These are phyloP conservation scores for Cercospora citrullina DNA, from an alignment of 2,329 filamentous ascomycete species.

Conservation along the genomic window DNA sequence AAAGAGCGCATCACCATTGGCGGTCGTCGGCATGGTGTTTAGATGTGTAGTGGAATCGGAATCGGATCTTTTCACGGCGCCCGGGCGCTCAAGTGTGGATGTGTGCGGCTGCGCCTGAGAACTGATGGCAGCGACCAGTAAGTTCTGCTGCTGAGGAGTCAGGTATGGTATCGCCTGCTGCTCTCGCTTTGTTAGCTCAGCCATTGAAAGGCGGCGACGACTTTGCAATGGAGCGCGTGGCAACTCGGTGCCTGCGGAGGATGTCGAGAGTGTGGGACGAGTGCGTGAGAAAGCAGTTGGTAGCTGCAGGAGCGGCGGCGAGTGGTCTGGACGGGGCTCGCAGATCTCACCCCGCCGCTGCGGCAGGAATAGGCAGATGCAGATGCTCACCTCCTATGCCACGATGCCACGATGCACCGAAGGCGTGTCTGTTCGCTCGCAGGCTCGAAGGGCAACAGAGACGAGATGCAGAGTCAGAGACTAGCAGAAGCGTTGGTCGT, in stretches of 20 bases:
- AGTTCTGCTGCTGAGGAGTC: conserved; percentile 46
- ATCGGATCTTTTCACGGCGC: conserved; percentile 13
- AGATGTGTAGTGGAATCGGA: conserved; percentile 16
- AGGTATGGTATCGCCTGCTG: conserved; percentile 45
- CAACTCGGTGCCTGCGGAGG: neutral
- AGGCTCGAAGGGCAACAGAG: neutral
- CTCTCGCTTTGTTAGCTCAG: conserved; percentile 21
- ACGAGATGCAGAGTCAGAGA: neutral
- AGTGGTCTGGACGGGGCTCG: neutral
- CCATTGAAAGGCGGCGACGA: conserved; percentile 15
- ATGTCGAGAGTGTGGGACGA: neutral
- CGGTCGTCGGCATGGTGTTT: conserved; percentile 28
- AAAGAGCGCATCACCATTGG: conserved; percentile 29
- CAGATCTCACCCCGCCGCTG: neutral
- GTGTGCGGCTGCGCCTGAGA: conserved; percentile 40
- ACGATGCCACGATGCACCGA: neutral
- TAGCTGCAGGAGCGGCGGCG: conserved; percentile 1
- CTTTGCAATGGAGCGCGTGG: neutral
- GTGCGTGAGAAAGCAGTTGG: neutral
- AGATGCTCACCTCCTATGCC: neutral
- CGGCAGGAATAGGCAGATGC: neutral
- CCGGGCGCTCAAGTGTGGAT: conserved; percentile 16
- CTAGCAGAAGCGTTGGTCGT: neutral
- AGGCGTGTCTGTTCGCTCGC: neutral
- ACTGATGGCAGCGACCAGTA: conserved; percentile 50